Percentiles rank a stretch among this genome's conserved stretches.
Evolutionary conservation across 345 rosid species (phyloP).

Genomic region (Eucalyptus tenuipes): DNA sequence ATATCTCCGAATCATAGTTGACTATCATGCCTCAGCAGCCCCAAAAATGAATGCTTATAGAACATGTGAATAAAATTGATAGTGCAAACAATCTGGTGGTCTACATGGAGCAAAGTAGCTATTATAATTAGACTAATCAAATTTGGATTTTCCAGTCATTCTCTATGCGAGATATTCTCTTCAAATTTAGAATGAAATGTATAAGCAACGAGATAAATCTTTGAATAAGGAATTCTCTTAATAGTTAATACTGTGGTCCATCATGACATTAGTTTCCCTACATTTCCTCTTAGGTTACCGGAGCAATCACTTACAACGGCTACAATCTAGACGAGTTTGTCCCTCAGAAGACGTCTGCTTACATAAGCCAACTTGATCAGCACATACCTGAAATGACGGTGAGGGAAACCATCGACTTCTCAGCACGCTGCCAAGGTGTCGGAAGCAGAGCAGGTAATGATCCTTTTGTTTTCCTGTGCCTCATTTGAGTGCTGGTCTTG

Average conservation of each 20-base stretch:
- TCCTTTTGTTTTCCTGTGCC: neutral
- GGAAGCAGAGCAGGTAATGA: constrained; percentile 19
- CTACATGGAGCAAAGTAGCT: neutral
- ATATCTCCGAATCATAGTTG: neutral
- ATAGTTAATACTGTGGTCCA: neutral
- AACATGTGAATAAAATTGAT: neutral
- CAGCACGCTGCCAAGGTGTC: constrained; percentile 12
- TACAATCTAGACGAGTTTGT: constrained; percentile 1
- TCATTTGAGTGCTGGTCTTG: neutral
- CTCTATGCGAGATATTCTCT: neutral
- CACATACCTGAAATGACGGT: constrained; percentile 13
- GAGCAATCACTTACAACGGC: constrained; percentile 8
- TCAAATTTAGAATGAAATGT: neutral
- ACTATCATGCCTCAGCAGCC: neutral
- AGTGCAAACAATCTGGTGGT: neutral
- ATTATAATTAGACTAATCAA: neutral
- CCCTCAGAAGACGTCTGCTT: constrained; percentile 3
- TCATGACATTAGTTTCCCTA: neutral
- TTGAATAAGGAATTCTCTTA: neutral
- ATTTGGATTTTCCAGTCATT: neutral
- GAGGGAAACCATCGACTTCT: constrained; percentile 6
- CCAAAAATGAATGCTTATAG: neutral
- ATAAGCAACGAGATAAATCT: neutral
- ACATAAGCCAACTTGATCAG: constrained; percentile 6
- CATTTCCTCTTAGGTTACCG: constrained; percentile 12